Base-by-base conservation (phyloP, 2,329 filamentous ascomycete genomes). In the Epichloe hybrida region DNA sequence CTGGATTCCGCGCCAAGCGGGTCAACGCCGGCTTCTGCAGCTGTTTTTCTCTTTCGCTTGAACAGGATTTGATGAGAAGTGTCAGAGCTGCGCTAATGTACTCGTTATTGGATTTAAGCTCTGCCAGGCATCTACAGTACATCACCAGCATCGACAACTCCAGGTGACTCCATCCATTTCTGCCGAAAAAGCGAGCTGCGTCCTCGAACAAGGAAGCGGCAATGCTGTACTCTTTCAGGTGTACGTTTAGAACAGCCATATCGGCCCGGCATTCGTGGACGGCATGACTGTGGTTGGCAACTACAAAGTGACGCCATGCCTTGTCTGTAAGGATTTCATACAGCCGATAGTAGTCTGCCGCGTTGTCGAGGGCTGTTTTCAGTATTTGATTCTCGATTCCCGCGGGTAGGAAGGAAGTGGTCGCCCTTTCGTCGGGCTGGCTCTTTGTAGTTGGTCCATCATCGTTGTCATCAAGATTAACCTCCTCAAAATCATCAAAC, bases 121-220 rank as follows among this genome's bases (percentile, higher is more conserved):
- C 77, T 56, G 86, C 84, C 31, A 98, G 74, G 64, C 90, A 97
- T 46, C 79, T 77, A 0, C 86, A 80, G 63, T 96, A 93, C 75
- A 96, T 84, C 56, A 87, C 79, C 5, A 97, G 75, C 77, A 95
- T 86, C 0, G 84, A 84, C 3, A 88, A 72, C 62, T 97, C 89
- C 12, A 95, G 73, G 1, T 83, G 71, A 49, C 77, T 81, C 90
- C 93, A 97, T 44, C 83, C 79, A 51, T 78, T 81, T 51, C 84
- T 80, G 0, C 84, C 84, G 58, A 93, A 95, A 54, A 87, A 86
- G 0, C 84, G 83, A 0, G 86, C 84, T 42, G 93, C 81, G 44
- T 82, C 77, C 59, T 84, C 79, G 59, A 98, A 93, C 60, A 86
- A 89, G 0, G 77, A 77, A 0, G 86, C 82, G 1, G 93, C 90